phyloP scores from a whole-genome alignment of 1,284 basidiomycete species.

The Xerocomus amazonicus region DNA sequence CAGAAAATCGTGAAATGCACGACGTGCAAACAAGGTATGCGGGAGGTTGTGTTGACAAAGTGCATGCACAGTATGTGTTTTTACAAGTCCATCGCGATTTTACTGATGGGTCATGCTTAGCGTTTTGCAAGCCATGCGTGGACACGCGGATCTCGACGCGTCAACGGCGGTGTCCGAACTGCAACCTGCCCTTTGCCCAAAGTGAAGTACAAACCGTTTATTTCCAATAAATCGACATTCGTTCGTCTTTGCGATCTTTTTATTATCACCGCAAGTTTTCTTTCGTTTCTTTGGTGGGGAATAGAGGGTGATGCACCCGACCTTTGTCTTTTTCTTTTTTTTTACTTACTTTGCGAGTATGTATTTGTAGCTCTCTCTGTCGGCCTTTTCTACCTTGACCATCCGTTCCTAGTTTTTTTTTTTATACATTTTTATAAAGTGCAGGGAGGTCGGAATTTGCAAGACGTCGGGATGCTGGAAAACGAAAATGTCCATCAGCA shows the following conservation, averaged over 20 bases:
- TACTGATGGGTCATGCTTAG: constrained; percentile 36
- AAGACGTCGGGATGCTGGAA: too few relatives aligned
- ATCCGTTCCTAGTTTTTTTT: too few relatives aligned
- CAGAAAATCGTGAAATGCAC: constrained; percentile 90
- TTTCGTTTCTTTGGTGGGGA: too few relatives aligned
- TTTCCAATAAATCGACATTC: constrained; percentile 57
- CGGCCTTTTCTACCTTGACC: too few relatives aligned
- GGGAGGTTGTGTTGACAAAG: constrained; percentile 85
- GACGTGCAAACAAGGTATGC: constrained; percentile 83
- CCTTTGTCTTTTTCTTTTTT: too few relatives aligned
- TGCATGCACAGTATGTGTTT: constrained; percentile 84
- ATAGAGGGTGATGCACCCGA: too few relatives aligned
- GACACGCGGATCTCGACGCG: constrained; percentile 86
- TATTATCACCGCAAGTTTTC: too few relatives aligned
- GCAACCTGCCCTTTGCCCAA: constrained; percentile 80
- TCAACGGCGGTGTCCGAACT: constrained; percentile 95
- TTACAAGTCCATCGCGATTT: neutral
- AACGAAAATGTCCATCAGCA: too few relatives aligned
- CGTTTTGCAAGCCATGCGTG: constrained; percentile 88
- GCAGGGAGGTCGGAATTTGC: too few relatives aligned
- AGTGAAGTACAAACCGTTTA: constrained; percentile 86
- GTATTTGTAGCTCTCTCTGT: too few relatives aligned
- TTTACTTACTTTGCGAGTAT: too few relatives aligned
- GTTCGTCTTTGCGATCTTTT: neutral
- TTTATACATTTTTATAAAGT: too few relatives aligned